A percentile compares a stretch with the other conserved stretches of the same genome.
phyloP scores from a whole-genome alignment of 257 asterid species.

The Paraleonurus japonicus region DNA sequence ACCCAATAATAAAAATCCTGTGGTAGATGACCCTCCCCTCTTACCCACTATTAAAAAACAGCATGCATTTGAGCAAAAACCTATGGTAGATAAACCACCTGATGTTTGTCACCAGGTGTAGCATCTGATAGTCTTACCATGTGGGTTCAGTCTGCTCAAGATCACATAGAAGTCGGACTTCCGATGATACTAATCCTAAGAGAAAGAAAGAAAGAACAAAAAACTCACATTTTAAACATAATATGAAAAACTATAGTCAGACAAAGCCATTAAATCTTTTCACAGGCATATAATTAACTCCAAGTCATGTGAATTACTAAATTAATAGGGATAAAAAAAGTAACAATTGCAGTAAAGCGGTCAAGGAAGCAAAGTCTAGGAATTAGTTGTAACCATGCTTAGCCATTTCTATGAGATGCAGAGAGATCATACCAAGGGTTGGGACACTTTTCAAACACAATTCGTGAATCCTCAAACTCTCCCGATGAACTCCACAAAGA shows the following conservation, averaged over 20 bases:
- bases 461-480: slow-evolving; percentile 79
- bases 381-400: neutral
- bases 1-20: neutral
- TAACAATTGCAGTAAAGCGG: neutral
- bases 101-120: neutral
- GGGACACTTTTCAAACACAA: slow-evolving; percentile 82
- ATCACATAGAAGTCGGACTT: slow-evolving; percentile 84
- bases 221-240: slow-evolving; percentile 8
- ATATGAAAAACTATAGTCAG: neutral
- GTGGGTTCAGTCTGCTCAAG: slow-evolving; percentile 94
- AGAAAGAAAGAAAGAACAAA: slow-evolving; percentile 21
- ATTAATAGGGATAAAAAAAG: slow-evolving; percentile 2
- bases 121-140: slow-evolving; percentile 50
- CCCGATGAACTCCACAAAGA: slow-evolving; percentile 79
- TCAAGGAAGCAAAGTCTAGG: neutral
- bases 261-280: neutral
- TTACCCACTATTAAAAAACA: neutral
- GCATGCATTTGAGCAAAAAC: neutral
- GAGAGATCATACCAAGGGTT: slow-evolving; percentile 55
- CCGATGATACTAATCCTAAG: slow-evolving; percentile 78
- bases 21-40: neutral
- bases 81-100: neutral
- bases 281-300: neutral
- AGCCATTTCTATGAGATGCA: slow-evolving; percentile 4
- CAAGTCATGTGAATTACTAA: neutral